phyloP scores from a whole-genome alignment of 768 basidiomycete species.

The Aureoboletus auriporus region DNA sequence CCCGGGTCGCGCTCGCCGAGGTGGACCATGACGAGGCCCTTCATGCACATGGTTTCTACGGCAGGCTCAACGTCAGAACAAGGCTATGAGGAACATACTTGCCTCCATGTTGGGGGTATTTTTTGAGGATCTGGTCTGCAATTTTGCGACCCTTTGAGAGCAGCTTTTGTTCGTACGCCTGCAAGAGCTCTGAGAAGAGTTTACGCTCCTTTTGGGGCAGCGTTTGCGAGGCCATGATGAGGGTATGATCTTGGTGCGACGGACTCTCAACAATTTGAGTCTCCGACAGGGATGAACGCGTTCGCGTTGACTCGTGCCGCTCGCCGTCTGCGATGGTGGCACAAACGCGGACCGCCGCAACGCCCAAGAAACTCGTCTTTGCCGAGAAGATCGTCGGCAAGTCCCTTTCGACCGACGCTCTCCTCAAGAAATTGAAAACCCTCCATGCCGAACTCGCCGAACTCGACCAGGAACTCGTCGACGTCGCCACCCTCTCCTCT shows the following conservation, averaged over 20 bases:
- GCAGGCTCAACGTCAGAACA: background rate
- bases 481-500: conserved; percentile 61
- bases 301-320: no score
- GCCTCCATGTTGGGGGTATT: conserved; percentile 96
- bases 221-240: conserved; percentile 18
- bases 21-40: conserved; percentile 81
- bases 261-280: background rate
- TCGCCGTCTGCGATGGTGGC: conserved; percentile 52
- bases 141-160: conserved; percentile 88
- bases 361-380: conserved; percentile 66
- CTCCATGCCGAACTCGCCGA: conserved; percentile 74
- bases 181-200: conserved; percentile 83
- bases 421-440: conserved; percentile 81
- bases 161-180: conserved; percentile 84
- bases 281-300: no score
- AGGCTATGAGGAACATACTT: conserved; percentile 15
- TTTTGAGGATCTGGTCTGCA: conserved; percentile 92
- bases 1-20: conserved; percentile 81
- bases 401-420: conserved; percentile 71
- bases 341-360: conserved; percentile 59
- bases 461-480: conserved; percentile 85
- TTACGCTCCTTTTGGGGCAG: conserved; percentile 80
- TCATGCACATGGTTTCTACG: conserved; percentile 93
- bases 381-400: conserved; percentile 78
- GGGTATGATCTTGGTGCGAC: no score